Percentiles rank a stretch among this genome's conserved stretches.
Conservation (phyloP, 2,329 filamentous ascomycete genomes). For the Venturia oleaginea region DNA sequence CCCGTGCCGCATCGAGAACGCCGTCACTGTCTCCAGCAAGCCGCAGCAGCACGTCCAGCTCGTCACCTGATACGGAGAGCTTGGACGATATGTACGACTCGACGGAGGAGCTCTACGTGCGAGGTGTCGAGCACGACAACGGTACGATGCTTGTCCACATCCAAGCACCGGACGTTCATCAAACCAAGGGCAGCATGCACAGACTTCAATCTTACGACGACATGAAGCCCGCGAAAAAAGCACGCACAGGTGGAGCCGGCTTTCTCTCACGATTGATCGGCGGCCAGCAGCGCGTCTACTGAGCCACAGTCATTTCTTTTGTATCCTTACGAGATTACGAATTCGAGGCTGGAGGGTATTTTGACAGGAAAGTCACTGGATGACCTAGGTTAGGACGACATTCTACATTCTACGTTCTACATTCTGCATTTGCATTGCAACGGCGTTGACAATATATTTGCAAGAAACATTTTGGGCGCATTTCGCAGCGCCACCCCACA, state of each 20-base stretch:
- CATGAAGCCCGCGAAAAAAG: conserved; percentile 30
- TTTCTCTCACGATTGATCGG: conserved; percentile 14
- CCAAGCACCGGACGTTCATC: conserved; percentile 23
- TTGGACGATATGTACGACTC: conserved; percentile 23
- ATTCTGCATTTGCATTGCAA: conserved; percentile 6
- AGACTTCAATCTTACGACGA: conserved; percentile 27
- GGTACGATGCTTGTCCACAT: conserved; percentile 37
- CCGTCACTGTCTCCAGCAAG: conserved; percentile 14
- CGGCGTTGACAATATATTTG: conserved; percentile 5
- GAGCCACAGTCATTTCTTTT: conserved; percentile 3
- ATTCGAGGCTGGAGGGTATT: neutral
- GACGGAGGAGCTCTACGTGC: conserved; percentile 21
- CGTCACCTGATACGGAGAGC: conserved; percentile 26
- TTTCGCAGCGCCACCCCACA: neutral
- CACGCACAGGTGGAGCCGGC: conserved; percentile 21
- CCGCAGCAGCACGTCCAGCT: conserved; percentile 28
- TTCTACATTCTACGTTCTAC: neutral
- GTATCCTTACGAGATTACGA: conserved; percentile 1
- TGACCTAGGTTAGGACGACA: conserved; percentile 1
- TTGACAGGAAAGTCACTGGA: neutral
- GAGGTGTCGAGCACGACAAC: conserved; percentile 34
- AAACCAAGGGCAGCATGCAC: conserved; percentile 24
- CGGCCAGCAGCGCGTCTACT: conserved; percentile 8
- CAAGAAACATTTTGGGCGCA: neutral
- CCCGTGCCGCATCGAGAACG: conserved; percentile 18